Evolutionary conservation across 2,329 filamentous ascomycete species (phyloP).

Genomic region (Diaporthe sp.): DNA sequence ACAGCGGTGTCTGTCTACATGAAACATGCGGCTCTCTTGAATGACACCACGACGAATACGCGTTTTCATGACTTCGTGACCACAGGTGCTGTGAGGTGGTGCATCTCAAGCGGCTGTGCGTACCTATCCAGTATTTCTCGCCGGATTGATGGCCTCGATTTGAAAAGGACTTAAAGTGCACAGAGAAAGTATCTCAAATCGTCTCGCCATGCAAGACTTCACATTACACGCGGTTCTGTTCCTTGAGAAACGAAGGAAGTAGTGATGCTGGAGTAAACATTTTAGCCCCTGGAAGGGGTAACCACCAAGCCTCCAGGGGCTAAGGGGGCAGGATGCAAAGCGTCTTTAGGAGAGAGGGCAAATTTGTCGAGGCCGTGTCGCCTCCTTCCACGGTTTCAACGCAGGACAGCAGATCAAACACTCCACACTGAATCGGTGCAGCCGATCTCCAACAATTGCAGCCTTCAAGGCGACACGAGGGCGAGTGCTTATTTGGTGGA

Average conservation of each 20-base stretch:
- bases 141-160: background rate
- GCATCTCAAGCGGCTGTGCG: background rate
- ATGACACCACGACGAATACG: background rate
- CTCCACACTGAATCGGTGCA: slow-evolving; percentile 8
- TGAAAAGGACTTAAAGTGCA: background rate
- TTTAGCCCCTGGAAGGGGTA: background rate
- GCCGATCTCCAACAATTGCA: slow-evolving; percentile 16
- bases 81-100: background rate
- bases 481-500: background rate
- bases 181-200: no score
- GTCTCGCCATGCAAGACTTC: background rate
- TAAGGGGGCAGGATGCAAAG: background rate
- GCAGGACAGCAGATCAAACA: slow-evolving; percentile 16
- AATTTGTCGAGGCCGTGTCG: background rate
- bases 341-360: background rate
- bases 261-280: background rate
- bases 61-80: background rate
- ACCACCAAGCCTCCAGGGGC: background rate
- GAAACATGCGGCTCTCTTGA: slow-evolving; percentile 14
- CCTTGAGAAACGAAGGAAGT: no score
- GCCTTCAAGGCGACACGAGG: background rate
- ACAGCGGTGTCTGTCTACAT: background rate
- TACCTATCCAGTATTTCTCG: background rate
- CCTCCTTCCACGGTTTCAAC: slow-evolving; percentile 8
- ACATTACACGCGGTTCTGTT: background rate